These are phyloP conservation scores for Trichoderma aggressivum DNA, from an alignment of 2,329 filamentous ascomycete genomes.

Conservation along the genomic window DNA sequence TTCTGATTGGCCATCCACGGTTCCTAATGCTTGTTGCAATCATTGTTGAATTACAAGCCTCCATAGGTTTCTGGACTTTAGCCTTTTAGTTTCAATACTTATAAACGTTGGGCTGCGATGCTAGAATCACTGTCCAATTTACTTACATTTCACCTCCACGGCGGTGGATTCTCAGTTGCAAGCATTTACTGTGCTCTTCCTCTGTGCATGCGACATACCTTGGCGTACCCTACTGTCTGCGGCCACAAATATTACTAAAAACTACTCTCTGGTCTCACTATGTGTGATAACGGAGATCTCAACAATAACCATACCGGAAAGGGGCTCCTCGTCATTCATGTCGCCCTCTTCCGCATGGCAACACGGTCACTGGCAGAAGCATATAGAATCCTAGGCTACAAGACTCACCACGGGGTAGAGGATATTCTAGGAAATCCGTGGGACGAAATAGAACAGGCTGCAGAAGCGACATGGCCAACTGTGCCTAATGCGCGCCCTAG, in stretches of 20 bases:
- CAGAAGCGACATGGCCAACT: neutral
- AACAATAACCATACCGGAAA: neutral
- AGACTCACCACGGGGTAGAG: neutral
- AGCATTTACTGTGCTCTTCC: too few relatives aligned
- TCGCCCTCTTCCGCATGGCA: neutral
- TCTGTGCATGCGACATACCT: too few relatives aligned
- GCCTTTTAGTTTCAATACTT: too few relatives aligned
- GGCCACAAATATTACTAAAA: neutral
- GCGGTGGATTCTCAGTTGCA: too few relatives aligned
- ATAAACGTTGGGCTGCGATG: too few relatives aligned
- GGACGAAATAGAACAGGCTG: neutral
- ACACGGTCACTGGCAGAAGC: neutral
- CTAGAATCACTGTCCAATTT: too few relatives aligned
- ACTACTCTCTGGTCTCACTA: neutral
- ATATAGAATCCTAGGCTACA: neutral
- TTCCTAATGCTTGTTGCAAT: too few relatives aligned
- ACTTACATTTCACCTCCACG: too few relatives aligned
- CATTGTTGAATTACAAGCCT: too few relatives aligned
- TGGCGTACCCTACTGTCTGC: too few relatives aligned
- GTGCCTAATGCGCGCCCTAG: neutral
- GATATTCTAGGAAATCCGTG: neutral
- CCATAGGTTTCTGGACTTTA: too few relatives aligned
- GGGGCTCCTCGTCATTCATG: neutral
- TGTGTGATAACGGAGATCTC: neutral
- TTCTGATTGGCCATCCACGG: too few relatives aligned